A percentile compares a stretch with the other conserved stretches of the same genome.
phyloP scores from a whole-genome alignment of 768 basidiomycete species.

The Daedalea quercina region DNA sequence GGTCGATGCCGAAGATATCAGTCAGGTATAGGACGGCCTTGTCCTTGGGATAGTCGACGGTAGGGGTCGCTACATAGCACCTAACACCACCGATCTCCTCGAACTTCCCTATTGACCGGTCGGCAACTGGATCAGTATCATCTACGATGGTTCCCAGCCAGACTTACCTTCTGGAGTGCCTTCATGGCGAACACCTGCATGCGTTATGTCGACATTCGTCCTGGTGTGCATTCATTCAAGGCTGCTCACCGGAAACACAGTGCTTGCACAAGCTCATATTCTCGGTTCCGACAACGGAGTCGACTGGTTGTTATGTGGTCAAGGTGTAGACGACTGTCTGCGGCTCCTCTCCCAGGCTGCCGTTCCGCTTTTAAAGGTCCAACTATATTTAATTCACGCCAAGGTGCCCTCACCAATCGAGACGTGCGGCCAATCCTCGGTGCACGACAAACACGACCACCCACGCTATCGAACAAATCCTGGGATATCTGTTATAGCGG shows the following conservation, averaged over 20 bases:
- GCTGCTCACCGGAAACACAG: conserved; percentile 24
- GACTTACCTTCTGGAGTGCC: conserved; percentile 29
- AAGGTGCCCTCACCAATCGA: neutral
- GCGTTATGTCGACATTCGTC: neutral
- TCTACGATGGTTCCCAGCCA: neutral
- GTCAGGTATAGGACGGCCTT: conserved; percentile 36
- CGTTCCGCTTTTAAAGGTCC: neutral
- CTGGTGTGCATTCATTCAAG: neutral
- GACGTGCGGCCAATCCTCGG: neutral
- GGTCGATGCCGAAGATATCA: conserved; percentile 30
- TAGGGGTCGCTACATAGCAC: conserved; percentile 35
- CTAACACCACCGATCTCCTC: conserved; percentile 29
- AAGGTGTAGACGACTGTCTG: neutral
- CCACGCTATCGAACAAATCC: neutral
- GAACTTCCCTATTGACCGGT: conserved; percentile 20
- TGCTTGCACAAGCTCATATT: conserved; percentile 52
- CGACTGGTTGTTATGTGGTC: neutral
- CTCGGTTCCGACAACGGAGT: neutral
- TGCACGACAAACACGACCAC: neutral
- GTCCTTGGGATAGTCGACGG: conserved; percentile 30
- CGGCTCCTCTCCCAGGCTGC: neutral
- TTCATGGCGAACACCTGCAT: conserved; percentile 28
- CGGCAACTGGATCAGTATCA: neutral
- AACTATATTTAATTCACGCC: neutral
- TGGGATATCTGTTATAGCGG: neutral